Base-by-base conservation (phyloP, 2,329 filamentous ascomycete genomes). In the Xylaria sp. region DNA sequence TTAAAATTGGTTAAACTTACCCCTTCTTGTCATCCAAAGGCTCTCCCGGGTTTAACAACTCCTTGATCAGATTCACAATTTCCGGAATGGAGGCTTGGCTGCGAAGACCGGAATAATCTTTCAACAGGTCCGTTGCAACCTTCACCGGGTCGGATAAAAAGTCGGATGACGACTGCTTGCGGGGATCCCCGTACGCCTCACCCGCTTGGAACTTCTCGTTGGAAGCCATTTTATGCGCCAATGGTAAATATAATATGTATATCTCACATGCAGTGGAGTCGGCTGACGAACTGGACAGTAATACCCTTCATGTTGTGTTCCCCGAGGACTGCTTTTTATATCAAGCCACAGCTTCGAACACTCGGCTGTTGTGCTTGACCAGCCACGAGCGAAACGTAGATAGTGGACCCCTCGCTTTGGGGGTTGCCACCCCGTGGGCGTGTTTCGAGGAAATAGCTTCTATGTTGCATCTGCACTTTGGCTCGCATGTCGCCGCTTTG, bases 21-120 rank as follows among this genome's bases (percentile, higher is more conserved):
- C 74, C 73, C 48, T 78, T 81, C 71, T 84, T 87, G 69, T 90
- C 88, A 68, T 90, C 79, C 15, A 85, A 74, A 7, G 81, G 80
- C 41, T 84, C 77, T 2, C 84, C 83, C n/a, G 80, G 79, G 58
- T 64, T 62, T 46, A 62, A 29, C 13, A 77, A 54, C 33, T 70
- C 68, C 17, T 76, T 73, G 43, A 78, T 67, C 27, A 79, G 72
- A 4, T 57, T 68, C 4, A 68, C 65, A 11, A 78, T 58, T 49
- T 79, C 67, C 4, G 66, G 40, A 13, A 68, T 40, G 23, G 71
- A 71, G 1, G 67, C 71, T 54, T 75, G 70, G 43, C 67, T 68
- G 3, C 69, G 64, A 35, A 76, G 52, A 11, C 70, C 71, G 27
- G 56, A 54, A 54, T 64, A 71, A 49, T 77, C 73, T 48, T 71